Base-by-base conservation (phyloP, 106 monocot genomes). In the Acanthochlamys bracteata region DNA sequence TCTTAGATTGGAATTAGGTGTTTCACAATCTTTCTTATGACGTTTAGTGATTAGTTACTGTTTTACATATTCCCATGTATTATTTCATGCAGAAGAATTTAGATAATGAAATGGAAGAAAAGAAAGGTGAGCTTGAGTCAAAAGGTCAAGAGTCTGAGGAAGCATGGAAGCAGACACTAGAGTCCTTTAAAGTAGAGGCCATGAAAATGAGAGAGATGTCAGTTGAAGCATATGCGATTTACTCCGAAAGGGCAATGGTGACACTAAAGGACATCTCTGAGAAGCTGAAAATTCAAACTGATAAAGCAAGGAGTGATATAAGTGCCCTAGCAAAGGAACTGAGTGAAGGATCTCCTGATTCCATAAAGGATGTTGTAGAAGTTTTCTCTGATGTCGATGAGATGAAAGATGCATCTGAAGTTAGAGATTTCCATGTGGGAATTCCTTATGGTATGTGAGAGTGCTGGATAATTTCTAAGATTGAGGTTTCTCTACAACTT, bases 381-480 rank as follows among this genome's bases (percentile, higher is more conserved):
- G 71, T 76, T 42, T 90, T 85, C 68, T 68, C 75, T 26, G 62
- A 77, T 20, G 23, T 70, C 45, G 54, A 62, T 69, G 78, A 83
- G 9, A 66, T 87, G 61, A 90, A 74, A 57, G 73, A 76, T 17
- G 10, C 76, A 13, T 78, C 84, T 45, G 62, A 68, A 21, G 60
- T 83, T 27, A 64, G 71, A 54, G 95, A 96, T 69, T 96, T 78
- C 70, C 63, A 96, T 42, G 54, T 96, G 53, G 95, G 90, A 20
- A 83, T 96, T 75, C 82, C 85, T 3, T 96, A 88, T 68, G 95
- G 95, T 96, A 88, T 60, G 74, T 64, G 51, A 68, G 13, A 25
- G 24, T 24, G 45, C 40, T 16, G 45, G 51, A 26, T 26, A 46
- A 20, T 19, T 21, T 53, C 46, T 8, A 9, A n/a, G 20, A 16